Conservation (phyloP, 805 yeast genomes). For the Ogataea pignaliae region DNA sequence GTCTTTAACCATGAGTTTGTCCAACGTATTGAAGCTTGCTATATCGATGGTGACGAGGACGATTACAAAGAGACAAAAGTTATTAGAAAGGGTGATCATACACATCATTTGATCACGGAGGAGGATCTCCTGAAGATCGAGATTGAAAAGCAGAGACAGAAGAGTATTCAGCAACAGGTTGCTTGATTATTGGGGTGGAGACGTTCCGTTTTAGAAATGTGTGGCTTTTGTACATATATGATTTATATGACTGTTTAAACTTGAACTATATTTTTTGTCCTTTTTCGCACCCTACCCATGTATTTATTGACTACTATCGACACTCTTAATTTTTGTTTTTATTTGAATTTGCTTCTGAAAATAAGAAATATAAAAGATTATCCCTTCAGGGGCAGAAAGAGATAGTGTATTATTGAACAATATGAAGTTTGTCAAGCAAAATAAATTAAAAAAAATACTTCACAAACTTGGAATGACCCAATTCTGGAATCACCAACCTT, state of each 20-base stretch:
- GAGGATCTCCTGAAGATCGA: conserved; percentile 48
- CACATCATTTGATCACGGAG: conserved; percentile 66
- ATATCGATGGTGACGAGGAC: conserved; percentile 21
- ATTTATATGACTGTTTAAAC: neutral
- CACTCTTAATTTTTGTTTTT: no score
- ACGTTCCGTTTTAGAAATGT: no score
- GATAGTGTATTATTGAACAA: no score
- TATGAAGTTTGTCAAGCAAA: no score
- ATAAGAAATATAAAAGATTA: no score
- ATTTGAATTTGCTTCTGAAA: no score
- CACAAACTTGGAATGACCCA: neutral
- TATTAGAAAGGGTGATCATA: conserved; percentile 38
- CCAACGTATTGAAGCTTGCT: conserved; percentile 52
- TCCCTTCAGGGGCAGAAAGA: no score
- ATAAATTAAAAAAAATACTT: neutral
- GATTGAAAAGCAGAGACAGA: conserved; percentile 29
- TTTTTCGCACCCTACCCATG: neutral
- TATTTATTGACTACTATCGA: no score
- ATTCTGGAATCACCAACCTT: conserved; percentile 45
- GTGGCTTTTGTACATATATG: no score
- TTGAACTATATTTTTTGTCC: neutral
- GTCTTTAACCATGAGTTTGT: conserved; percentile 58
- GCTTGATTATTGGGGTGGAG: neutral
- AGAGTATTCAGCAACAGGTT: conserved; percentile 9
- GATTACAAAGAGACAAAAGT: conserved; percentile 15